These are phyloP conservation scores for Salix dunnii DNA, from an alignment of 345 rosid genomes.

Conservation along the genomic window DNA sequence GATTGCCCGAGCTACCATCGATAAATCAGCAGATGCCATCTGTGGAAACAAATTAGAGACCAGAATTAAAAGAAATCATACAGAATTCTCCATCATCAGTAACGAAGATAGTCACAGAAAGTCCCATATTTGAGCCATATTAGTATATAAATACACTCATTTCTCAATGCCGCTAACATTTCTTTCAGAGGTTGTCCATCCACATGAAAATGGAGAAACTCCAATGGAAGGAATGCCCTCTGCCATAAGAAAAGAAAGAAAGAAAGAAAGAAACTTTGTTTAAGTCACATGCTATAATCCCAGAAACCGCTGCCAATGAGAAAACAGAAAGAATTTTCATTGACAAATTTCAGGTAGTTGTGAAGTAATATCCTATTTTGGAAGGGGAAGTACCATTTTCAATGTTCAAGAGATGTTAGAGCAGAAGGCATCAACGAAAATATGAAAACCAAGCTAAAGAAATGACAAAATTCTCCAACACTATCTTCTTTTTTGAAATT, in stretches of 20 bases:
- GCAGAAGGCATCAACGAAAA: neutral
- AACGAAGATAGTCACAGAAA: neutral
- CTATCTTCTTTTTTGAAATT: neutral
- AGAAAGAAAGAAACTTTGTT: conserved; percentile 10
- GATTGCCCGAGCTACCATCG: conserved; percentile 55
- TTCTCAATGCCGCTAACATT: conserved; percentile 48
- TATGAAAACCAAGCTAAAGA: neutral
- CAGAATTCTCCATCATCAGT: neutral
- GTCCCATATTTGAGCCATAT: neutral
- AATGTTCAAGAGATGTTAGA: neutral
- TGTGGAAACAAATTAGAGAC: conserved; percentile 28
- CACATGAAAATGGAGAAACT: conserved; percentile 66
- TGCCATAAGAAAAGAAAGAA: conserved; percentile 33
- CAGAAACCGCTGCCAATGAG: neutral
- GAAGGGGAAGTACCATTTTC: neutral
- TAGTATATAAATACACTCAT: conserved; percentile 2
- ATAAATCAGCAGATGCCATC: conserved; percentile 67
- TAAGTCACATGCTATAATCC: conserved; percentile 4
- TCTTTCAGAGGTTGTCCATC: conserved; percentile 39
- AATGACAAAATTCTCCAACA: neutral
- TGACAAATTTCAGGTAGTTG: neutral
- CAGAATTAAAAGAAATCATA: neutral
- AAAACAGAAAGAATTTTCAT: conserved; percentile 2
- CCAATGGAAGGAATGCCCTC: conserved; percentile 89
- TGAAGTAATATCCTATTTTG: neutral